phyloP scores from a whole-genome alignment of 495 filamentous ascomycete species.

The Lasiosphaeria miniovina region DNA sequence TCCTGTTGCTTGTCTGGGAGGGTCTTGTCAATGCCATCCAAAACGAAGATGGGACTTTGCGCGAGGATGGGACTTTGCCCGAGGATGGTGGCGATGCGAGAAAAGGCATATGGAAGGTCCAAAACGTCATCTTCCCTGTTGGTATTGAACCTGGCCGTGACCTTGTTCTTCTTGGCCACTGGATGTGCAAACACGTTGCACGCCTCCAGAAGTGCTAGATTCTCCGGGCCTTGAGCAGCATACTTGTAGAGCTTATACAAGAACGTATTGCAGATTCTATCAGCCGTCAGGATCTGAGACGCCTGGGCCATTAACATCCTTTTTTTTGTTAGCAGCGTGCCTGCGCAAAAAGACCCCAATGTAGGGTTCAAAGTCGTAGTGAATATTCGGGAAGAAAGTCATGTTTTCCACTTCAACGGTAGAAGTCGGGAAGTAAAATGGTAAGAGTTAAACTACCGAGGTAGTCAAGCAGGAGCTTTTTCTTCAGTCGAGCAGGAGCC shows the following conservation, averaged over 20 bases:
- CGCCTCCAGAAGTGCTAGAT: constrained; percentile 20
- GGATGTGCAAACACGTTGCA: constrained; percentile 27
- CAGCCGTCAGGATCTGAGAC: constrained; percentile 8
- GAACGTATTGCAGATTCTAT: constrained; percentile 21
- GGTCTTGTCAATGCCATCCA: constrained; percentile 20
- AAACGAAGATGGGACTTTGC: constrained; percentile 18
- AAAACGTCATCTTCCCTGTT: constrained; percentile 14
- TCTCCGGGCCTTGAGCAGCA: constrained; percentile 17
- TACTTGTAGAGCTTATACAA: constrained; percentile 17
- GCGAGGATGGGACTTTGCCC: too few species aligned
- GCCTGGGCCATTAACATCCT: background rate
- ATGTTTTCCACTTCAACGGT: too few species aligned
- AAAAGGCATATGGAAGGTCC: constrained; percentile 20
- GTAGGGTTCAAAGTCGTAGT: too few species aligned
- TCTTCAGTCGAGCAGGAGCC: too few species aligned
- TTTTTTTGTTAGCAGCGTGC: too few species aligned
- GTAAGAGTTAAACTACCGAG: too few species aligned
- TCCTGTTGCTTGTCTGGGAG: constrained; percentile 19
- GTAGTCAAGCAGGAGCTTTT: too few species aligned
- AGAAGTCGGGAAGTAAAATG: too few species aligned
- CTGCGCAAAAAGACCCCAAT: too few species aligned
- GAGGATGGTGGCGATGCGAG: constrained; percentile 10
- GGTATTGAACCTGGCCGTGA: constrained; percentile 1
- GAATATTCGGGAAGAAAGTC: too few species aligned
- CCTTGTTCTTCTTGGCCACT: constrained; percentile 6